Percentiles rank a stretch among this genome's conserved stretches.
phyloP scores from a whole-genome alignment of 805 yeast genomes.

The Hanseniaspora occidentalis region DNA sequence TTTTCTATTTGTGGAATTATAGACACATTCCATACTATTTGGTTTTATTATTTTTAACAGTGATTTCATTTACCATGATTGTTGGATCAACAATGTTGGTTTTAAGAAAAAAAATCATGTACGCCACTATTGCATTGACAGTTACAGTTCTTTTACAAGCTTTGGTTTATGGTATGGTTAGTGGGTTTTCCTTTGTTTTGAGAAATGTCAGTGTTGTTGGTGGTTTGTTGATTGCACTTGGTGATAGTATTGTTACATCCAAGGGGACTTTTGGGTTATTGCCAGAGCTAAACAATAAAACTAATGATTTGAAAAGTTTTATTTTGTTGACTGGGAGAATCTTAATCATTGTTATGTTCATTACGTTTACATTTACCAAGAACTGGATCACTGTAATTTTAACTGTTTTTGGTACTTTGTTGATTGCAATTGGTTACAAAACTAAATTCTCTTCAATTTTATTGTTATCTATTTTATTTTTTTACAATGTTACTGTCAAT shows the following conservation, averaged over 20 bases:
- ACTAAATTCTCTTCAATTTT: constrained; percentile 76
- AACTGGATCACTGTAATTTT: constrained; percentile 56
- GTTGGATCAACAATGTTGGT: constrained; percentile 62
- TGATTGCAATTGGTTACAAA: constrained; percentile 85
- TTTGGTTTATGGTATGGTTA: constrained; percentile 72
- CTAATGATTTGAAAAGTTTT: constrained; percentile 50
- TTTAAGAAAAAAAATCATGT: constrained; percentile 31
- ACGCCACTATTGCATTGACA: constrained; percentile 58
- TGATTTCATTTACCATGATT: constrained; percentile 59
- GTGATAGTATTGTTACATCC: constrained; percentile 75
- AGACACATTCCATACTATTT: constrained; percentile 70
- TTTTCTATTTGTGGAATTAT: constrained; percentile 66
- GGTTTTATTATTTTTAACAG: constrained; percentile 54
- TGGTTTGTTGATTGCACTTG: constrained; percentile 74
- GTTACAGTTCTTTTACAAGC: constrained; percentile 75
- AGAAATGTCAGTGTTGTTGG: constrained; percentile 87
- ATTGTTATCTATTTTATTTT: constrained; percentile 52
- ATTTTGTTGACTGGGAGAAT: constrained; percentile 80
- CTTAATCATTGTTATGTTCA: constrained; percentile 69
- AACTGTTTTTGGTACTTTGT: constrained; percentile 57
- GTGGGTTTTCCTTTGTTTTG: constrained; percentile 69
- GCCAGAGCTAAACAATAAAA: constrained; percentile 51
- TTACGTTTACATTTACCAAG: constrained; percentile 71
- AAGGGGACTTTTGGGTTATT: constrained; percentile 38
- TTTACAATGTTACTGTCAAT: constrained; percentile 70